phyloP scores from a whole-genome alignment of 2,329 filamentous ascomycete species.

The Capronia americana region DNA sequence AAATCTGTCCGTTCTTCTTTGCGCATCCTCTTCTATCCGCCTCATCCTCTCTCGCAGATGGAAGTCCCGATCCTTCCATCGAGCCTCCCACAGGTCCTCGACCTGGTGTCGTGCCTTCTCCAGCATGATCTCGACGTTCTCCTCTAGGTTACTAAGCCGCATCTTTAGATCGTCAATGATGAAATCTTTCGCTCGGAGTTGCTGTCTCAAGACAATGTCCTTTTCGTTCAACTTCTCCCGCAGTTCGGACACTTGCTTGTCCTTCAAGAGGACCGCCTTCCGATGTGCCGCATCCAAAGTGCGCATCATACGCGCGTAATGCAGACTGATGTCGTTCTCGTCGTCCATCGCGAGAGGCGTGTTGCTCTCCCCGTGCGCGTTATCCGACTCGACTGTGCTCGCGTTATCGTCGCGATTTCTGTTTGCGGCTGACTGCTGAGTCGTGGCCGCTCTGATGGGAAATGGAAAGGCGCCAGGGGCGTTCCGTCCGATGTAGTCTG shows the following conservation, averaged over 20 bases:
- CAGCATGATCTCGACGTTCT: slow-evolving; percentile 38
- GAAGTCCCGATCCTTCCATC: slow-evolving; percentile 46
- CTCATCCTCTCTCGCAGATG: slow-evolving; percentile 36
- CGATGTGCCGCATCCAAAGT: slow-evolving; percentile 44
- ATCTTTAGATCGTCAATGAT: slow-evolving; percentile 42
- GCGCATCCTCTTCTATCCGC: slow-evolving; percentile 36
- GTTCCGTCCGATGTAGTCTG: slow-evolving; percentile 33
- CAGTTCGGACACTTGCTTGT: slow-evolving; percentile 42
- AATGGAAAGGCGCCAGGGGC: slow-evolving; percentile 26
- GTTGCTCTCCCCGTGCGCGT: slow-evolving; percentile 29
- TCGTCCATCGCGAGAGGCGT: slow-evolving; percentile 42
- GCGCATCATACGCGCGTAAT: slow-evolving; percentile 43
- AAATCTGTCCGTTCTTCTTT: slow-evolving; percentile 22
- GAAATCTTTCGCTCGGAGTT: slow-evolving; percentile 43
- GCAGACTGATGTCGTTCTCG: slow-evolving; percentile 42
- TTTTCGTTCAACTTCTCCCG: slow-evolving; percentile 43
- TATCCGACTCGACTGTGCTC: slow-evolving; percentile 28
- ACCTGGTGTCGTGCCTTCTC: slow-evolving; percentile 45
- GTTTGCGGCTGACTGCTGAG: slow-evolving; percentile 26
- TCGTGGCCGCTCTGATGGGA: slow-evolving; percentile 19
- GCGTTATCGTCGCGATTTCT: neutral
- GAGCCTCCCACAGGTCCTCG: slow-evolving; percentile 46
- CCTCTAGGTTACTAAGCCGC: slow-evolving; percentile 38
- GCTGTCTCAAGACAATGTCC: slow-evolving; percentile 44
- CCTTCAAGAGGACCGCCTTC: slow-evolving; percentile 41